A percentile compares a stretch with the other conserved stretches of the same genome.
phyloP scores from a whole-genome alignment of 176 grass and related monocot genomes.

The Triticum timopheevii region DNA sequence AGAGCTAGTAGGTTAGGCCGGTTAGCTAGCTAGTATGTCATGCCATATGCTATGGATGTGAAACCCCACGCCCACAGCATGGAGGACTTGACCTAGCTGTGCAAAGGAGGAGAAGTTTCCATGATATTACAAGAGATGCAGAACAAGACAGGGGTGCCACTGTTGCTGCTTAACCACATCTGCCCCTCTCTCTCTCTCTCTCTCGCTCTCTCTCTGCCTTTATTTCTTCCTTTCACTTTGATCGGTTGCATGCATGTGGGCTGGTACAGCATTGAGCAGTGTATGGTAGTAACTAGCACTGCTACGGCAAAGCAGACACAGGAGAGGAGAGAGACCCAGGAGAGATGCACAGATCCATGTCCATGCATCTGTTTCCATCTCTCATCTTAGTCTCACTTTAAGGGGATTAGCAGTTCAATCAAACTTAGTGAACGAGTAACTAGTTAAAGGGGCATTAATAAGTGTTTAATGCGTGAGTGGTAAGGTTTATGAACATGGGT shows the following conservation, averaged over 20 bases:
- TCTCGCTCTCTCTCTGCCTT: background rate
- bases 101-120: constrained; percentile 33
- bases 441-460: background rate
- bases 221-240: constrained; percentile 28
- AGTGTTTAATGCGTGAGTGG: background rate
- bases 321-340: background rate
- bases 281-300: constrained; percentile 35
- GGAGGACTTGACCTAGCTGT: constrained; percentile 24
- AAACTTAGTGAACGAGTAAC: background rate
- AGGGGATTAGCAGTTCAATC: background rate
- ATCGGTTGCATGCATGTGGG: constrained; percentile 36
- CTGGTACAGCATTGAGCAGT: constrained; percentile 38
- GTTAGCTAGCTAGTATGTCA: background rate
- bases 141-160: constrained; percentile 28
- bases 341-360: constrained; percentile 26
- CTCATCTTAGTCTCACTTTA: no score
- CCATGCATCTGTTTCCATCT: constrained; percentile 25
- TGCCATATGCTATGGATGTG: constrained; percentile 22
- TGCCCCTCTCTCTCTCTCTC: background rate
- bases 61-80: background rate
- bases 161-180: constrained; percentile 34
- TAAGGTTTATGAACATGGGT: background rate
- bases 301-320: constrained; percentile 26
- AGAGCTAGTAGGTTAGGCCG: background rate
- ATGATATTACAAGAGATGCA: constrained; percentile 26